A percentile compares a stretch with the other conserved stretches of the same genome.
Evolutionary conservation across 768 basidiomycete genomes (phyloP).

Genomic region (Cubamyces sp.): DNA sequence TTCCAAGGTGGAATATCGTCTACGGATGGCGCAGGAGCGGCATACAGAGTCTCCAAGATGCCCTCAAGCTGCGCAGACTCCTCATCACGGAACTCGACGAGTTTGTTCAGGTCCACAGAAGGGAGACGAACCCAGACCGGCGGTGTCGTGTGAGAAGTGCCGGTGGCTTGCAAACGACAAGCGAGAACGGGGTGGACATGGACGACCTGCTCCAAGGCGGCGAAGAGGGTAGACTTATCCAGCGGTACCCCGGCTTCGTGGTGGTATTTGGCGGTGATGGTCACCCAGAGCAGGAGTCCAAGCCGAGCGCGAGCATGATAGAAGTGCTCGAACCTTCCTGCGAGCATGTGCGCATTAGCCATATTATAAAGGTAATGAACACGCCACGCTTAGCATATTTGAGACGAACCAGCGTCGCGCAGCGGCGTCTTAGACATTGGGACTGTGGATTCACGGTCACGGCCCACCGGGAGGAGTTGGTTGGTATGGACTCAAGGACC

Average conservation of each 20-base stretch:
- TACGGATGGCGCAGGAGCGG: constrained; percentile 32
- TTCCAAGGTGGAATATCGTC: constrained; percentile 43
- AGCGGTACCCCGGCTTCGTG: constrained; percentile 16
- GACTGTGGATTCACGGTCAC: too few relatives aligned
- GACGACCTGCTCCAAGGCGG: constrained; percentile 35
- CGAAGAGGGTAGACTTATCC: constrained; percentile 32
- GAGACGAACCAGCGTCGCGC: background rate
- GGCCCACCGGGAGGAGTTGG: too few relatives aligned
- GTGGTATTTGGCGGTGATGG: constrained; percentile 6
- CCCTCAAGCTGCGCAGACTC: constrained; percentile 23
- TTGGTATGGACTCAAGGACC: too few relatives aligned
- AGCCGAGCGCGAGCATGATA: background rate
- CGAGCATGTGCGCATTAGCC: background rate
- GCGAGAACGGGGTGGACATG: constrained; percentile 35
- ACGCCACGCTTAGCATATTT: background rate
- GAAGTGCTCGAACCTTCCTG: constrained; percentile 12
- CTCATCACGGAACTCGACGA: constrained; percentile 37
- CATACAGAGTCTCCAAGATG: constrained; percentile 34
- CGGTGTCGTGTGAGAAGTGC: background rate
- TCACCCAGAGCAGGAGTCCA: background rate
- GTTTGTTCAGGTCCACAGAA: constrained; percentile 34
- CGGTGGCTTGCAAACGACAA: background rate
- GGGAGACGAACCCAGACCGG: constrained; percentile 37
- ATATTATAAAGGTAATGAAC: too few relatives aligned
- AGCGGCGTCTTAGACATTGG: too few relatives aligned